Evolutionary conservation across 768 basidiomycete species (phyloP), one percentile per base, ranked within the genome.

Genomic region (Mycena olivaceomarginata): DNA sequence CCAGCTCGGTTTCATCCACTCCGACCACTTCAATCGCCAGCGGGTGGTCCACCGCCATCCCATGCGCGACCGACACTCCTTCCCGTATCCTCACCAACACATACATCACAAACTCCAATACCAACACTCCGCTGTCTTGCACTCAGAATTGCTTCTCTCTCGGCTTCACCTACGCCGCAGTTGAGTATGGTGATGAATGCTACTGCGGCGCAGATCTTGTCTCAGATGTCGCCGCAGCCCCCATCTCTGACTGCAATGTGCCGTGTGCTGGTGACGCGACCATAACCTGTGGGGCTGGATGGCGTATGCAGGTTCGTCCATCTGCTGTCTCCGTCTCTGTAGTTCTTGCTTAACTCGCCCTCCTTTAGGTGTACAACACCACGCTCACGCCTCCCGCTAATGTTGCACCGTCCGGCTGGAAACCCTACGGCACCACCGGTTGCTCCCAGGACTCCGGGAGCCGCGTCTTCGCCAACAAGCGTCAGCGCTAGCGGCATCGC

Each of bases 21-120:
- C 67, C 67, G 40, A 69, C 53, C 45, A 53, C 68, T 43, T 18
- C 68, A 25, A 59, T 59, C 43, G 56, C 68, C 41, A 43, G 15
- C 56, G 68, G 68, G 57, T 70, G 68, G 68, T 13, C 41, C 56
- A 70, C 68, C 53, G 68, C 56, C 53, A 70, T 70, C 25, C 56
- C 68, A 70, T 70, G 68, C 68, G 68, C 68, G 43, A 70, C 68
- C 15, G 68, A 70, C 68, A 70, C 68, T 70, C 68, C 68, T 57
- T 57, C 68, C 41, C 68, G 57, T 70, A 59, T 70, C 56, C 56
- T 70, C 56, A 45, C 68, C 22, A 9, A 59, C 57, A 31, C 57
- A 46, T 70, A 70, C 25, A 57, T 70, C 56, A 70, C 68, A 45
- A 70, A 15, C 43, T 70, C 68, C 40, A 70, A 70, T 60, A 70